Evolutionary conservation across 1,284 basidiomycete species (phyloP), one percentile per base, ranked within the genome.

Genomic region (Bjerkandera adusta): DNA sequence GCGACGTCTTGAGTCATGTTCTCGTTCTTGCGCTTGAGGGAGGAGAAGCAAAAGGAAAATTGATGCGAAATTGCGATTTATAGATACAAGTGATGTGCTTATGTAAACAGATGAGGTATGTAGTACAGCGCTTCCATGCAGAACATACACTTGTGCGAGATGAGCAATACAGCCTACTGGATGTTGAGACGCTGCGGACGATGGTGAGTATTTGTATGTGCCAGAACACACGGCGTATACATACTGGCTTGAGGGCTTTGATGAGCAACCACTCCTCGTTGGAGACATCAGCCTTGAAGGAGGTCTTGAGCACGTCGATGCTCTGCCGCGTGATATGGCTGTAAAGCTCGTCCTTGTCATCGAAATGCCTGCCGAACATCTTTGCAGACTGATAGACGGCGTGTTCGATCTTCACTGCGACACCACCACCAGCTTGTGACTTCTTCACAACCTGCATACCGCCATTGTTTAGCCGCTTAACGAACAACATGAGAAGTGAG

Each of bases 321-420:
- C 90, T 94, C 63, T 87, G 83, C 46, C 97, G 80, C 36, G 91
- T 88, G 64, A 99, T 89, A 53, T 91, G 87, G 50, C 92, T 95
- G 45, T 96, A 77, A 33, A 98, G 67, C 58, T 97, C 93, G 66
- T 99, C 96, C 68, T 93, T 92, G 44, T 98, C 95, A 63, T 97
- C 93, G 64, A 99, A 97, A 67, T 93, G 91, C 48, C 89, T 81
- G 5, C 93, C 93, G 61, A 89, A 97, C 79, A 93, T 90, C 71
- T 95, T 96, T 12, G 94, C 85, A 30, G 90, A 89, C 69, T 98
- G 92, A 69, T 99, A 95, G 4, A 94, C 87, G 1, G 94, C 94
- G 63, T 97, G 90, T 67, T 99, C 97, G 54, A 99, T 97, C 77
- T 98, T 98, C 63, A 99, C 92, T 0, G 97, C 97, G 15, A 98